Conservation (phyloP, 495 filamentous ascomycete genomes). For the Patellaria atrata region DNA sequence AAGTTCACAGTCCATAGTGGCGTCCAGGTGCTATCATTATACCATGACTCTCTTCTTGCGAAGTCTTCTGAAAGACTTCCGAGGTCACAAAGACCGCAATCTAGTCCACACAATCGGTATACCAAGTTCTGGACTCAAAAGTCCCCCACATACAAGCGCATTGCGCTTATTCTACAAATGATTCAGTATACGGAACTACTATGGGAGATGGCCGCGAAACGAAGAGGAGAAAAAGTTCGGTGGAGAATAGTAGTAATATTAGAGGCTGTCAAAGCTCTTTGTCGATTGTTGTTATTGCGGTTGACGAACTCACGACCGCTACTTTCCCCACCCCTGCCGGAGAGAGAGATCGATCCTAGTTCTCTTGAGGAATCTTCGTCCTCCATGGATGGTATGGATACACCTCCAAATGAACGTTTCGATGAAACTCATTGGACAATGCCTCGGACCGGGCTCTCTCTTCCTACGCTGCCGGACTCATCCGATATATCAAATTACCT, state of each 20-base stretch:
- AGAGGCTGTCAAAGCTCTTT: constrained; percentile 76
- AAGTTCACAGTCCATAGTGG: constrained; percentile 51
- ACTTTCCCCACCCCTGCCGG: constrained; percentile 70
- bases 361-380: constrained; percentile 38
- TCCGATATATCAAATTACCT: constrained; percentile 73
- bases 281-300: constrained; percentile 65
- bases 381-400: constrained; percentile 23
- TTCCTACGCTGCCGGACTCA: constrained; percentile 67
- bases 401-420: constrained; percentile 32
- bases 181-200: constrained; percentile 86
- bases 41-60: constrained; percentile 82
- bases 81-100: constrained; percentile 32
- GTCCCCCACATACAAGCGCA: constrained; percentile 57
- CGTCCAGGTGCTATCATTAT: constrained; percentile 80
- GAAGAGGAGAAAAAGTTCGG: constrained; percentile 63
- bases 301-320: constrained; percentile 77
- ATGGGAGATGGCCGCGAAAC: constrained; percentile 75
- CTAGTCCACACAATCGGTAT: constrained; percentile 73
- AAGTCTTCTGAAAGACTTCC: constrained; percentile 38
- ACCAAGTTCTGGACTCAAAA: constrained; percentile 75
- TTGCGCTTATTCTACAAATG: constrained; percentile 70
- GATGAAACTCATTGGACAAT: constrained; percentile 61
- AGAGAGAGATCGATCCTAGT: constrained; percentile 58
- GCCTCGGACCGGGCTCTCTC: constrained; percentile 75
- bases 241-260: constrained; percentile 86